Evolutionary conservation across 192 early-diverging fungal species (phyloP).

Genomic region (Rhizophagus prolifer): DNA sequence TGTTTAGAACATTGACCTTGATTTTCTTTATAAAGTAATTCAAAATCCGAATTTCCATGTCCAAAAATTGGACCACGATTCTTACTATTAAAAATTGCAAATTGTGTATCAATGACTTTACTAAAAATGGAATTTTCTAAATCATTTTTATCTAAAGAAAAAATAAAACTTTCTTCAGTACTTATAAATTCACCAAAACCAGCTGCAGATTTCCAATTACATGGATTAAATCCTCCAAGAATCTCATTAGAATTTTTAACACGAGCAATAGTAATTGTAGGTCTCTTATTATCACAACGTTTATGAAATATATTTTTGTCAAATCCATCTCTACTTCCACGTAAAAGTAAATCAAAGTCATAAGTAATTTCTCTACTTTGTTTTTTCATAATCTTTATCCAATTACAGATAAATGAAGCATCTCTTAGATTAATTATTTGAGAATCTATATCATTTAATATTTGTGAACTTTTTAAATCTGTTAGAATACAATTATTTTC

Average conservation of each 20-base stretch:
- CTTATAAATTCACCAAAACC: background rate
- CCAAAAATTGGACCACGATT: background rate
- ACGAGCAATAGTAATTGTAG: constrained; percentile 26
- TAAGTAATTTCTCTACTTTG: background rate
- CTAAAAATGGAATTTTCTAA: background rate
- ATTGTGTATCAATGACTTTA: background rate
- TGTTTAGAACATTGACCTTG: background rate
- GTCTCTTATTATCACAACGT: background rate
- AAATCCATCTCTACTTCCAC: too few relatives aligned
- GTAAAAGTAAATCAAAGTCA: background rate
- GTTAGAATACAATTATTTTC: background rate
- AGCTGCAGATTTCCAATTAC: constrained; percentile 15
- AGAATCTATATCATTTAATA: background rate
- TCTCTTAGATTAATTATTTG: background rate
- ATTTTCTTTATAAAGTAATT: background rate
- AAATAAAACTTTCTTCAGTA: constrained; percentile 1
- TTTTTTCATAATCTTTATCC: background rate
- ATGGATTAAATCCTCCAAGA: constrained; percentile 33
- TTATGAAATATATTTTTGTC: too few relatives aligned
- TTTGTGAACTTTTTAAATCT: background rate
- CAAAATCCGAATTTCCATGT: background rate
- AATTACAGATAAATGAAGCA: background rate
- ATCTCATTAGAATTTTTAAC: constrained; percentile 26
- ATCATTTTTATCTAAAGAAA: background rate
- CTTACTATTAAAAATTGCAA: background rate